Evolutionary conservation across 139 green algal species (phyloP).

Genomic region (Trebouxia sp.): DNA sequence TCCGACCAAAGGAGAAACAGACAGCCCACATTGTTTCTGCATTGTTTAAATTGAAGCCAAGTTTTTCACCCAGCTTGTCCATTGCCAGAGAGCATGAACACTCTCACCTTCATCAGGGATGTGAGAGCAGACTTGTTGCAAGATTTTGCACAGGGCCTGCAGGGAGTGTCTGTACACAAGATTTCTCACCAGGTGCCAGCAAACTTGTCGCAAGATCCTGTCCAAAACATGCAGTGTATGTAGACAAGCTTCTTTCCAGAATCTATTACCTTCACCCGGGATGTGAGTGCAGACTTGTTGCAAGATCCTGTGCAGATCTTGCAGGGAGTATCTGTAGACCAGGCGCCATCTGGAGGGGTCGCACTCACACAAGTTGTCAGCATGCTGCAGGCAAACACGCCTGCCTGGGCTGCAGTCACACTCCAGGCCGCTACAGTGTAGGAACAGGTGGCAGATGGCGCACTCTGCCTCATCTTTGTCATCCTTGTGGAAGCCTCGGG

Average conservation of each 20-base stretch:
- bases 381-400: conserved; percentile 62
- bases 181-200: not conserved
- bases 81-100: not conserved
- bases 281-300: conserved; percentile 22
- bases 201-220: no score
- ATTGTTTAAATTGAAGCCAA: no score
- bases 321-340: conserved; percentile 69
- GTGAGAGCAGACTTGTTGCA: not conserved
- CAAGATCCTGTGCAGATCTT: conserved; percentile 59
- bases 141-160: no score
- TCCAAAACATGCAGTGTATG: no score
- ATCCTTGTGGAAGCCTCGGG: conserved; percentile 37
- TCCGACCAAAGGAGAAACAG: no score
- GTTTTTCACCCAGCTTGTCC: not conserved
- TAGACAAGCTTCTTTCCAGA: not conserved
- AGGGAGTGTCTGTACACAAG: no score
- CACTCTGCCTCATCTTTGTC: conserved; percentile 50
- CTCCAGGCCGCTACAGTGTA: conserved; percentile 57
- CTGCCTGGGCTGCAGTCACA: conserved; percentile 60
- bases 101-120: not conserved
- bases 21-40: no score
- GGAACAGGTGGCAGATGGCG: conserved; percentile 51
- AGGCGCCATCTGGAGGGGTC: conserved; percentile 46
- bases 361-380: conserved; percentile 74
- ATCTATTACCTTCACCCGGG: conserved; percentile 22